Conservation (phyloP, 2,329 filamentous ascomycete genomes). For the Neodidymelliopsis sp. region DNA sequence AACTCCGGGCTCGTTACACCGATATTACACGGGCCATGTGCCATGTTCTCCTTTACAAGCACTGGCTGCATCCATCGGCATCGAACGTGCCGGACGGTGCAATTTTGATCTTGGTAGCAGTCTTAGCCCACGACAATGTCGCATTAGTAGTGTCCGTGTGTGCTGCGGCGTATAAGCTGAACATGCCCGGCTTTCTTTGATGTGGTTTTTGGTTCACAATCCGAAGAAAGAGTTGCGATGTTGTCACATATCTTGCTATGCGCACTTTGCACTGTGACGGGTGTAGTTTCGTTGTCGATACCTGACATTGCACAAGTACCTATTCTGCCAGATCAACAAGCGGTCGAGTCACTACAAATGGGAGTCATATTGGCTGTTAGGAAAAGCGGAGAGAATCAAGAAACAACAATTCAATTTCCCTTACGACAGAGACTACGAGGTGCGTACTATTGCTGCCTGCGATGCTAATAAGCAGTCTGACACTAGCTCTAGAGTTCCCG, state of each 20-base stretch:
- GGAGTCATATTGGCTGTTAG: constrained; percentile 4
- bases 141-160: constrained; percentile 3
- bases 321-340: neutral
- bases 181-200: too few relatives aligned
- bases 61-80: too few relatives aligned
- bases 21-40: constrained; percentile 3
- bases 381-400: constrained; percentile 9
- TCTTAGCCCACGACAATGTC: constrained; percentile 12
- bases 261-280: neutral
- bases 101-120: constrained; percentile 1
- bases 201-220: too few relatives aligned
- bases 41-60: constrained; percentile 5
- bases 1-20: constrained; percentile 6
- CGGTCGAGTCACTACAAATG: neutral
- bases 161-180: neutral
- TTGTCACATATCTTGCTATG: neutral
- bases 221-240: neutral
- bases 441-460: neutral
- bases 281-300: neutral
- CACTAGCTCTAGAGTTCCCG: too few relatives aligned
- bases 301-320: constrained; percentile 1
- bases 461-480: too few relatives aligned
- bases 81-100: neutral
- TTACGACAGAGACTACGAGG: constrained; percentile 13
- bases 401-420: constrained; percentile 26